These are phyloP conservation scores for Echria macrotheca DNA, from an alignment of 495 filamentous ascomycete genomes.

Conservation along the genomic window DNA sequence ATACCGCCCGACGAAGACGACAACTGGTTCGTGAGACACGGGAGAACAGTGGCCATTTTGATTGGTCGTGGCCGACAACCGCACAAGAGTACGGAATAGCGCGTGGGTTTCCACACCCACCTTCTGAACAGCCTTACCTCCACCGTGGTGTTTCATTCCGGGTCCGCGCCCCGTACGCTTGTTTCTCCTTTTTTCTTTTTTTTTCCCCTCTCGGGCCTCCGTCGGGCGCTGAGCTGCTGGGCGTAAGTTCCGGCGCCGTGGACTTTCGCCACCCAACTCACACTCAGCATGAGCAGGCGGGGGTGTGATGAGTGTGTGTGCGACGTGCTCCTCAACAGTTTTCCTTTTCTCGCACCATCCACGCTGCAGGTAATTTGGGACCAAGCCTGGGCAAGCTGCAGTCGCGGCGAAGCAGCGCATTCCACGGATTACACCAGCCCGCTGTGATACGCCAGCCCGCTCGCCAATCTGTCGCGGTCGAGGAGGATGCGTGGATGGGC, in stretches of 20 bases:
- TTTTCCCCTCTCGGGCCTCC: conserved; percentile 1
- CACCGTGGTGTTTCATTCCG: no score
- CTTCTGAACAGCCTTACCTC: no score
- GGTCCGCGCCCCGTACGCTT: neutral
- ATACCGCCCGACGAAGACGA: no score
- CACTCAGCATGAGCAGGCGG: no score
- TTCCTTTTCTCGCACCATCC: neutral
- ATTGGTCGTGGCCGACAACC: no score
- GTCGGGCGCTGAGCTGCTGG: neutral
- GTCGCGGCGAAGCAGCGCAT: conserved; percentile 4
- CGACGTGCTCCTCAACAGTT: neutral
- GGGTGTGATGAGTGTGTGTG: no score
- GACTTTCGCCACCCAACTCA: neutral
- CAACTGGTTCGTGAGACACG: no score
- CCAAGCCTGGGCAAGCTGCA: neutral
- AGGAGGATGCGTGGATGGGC: neutral
- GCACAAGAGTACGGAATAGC: no score
- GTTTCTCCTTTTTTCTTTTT: neutral
- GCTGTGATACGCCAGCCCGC: neutral
- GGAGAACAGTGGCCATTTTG: no score
- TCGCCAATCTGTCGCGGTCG: conserved; percentile 9
- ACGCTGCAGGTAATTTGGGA: neutral
- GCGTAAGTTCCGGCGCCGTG: neutral
- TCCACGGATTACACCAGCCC: neutral
- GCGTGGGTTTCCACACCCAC: no score